These are phyloP conservation scores for Pseudoperonospora humuli DNA, from an alignment of 352 stramenopile genomes.

Conservation along the genomic window DNA sequence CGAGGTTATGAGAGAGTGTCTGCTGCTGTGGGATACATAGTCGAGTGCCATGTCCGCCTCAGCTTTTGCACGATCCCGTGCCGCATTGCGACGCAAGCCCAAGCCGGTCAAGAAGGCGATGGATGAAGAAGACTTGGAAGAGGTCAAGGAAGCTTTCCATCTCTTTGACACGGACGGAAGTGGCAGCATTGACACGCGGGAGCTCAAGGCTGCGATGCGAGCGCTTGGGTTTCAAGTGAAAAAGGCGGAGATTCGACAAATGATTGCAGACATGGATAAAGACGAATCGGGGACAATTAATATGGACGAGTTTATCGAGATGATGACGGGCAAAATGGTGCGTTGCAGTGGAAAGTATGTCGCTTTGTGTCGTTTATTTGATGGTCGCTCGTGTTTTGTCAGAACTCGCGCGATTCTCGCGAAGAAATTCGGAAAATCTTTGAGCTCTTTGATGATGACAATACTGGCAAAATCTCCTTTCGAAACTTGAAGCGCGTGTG, in stretches of 20 bases:
- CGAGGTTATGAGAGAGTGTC: no score
- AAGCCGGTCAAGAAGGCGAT: slow-evolving; percentile 80
- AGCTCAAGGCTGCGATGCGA: slow-evolving; percentile 93
- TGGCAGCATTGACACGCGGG: slow-evolving; percentile 86
- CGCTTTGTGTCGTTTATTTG: no score
- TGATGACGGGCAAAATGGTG: slow-evolving; percentile 92
- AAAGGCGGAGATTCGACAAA: slow-evolving; percentile 88
- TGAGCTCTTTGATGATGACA: slow-evolving; percentile 93
- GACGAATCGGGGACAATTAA: slow-evolving; percentile 85
- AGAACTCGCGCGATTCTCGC: slow-evolving; percentile 78
- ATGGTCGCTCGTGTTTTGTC: not conserved
- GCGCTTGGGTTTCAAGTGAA: slow-evolving; percentile 91
- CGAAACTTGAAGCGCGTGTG: slow-evolving; percentile 92
- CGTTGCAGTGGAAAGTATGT: no score
- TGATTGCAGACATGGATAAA: slow-evolving; percentile 93
- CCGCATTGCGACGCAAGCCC: slow-evolving; percentile 52
- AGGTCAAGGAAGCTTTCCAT: no score
- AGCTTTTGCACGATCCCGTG: slow-evolving; percentile 55
- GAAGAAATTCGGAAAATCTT: slow-evolving; percentile 94
- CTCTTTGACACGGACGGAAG: no score
- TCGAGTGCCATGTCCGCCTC: slow-evolving; percentile 61
- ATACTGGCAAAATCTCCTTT: slow-evolving; percentile 93
- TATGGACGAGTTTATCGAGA: slow-evolving; percentile 92
- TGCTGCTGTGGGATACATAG: slow-evolving; percentile 7
- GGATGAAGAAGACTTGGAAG: slow-evolving; percentile 89